Evolutionary conservation across 768 basidiomycete genomes (phyloP).

Genomic region (Serpula lacrymans): DNA sequence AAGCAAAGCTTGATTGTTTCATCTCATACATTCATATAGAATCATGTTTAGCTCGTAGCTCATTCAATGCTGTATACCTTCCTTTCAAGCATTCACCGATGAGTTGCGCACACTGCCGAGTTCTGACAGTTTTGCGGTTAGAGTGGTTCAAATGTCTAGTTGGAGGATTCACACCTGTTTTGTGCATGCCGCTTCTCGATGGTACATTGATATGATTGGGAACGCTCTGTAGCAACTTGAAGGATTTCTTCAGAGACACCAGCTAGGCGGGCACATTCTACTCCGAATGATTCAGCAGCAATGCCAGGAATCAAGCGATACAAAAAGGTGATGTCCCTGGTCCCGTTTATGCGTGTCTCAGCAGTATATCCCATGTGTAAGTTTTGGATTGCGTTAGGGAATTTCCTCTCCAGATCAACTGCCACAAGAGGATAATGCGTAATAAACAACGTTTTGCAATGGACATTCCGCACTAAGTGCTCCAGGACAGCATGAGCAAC

Average conservation of each 20-base stretch:
- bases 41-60: slow-evolving; percentile 15
- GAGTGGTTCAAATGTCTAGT: background rate
- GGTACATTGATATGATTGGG: slow-evolving; percentile 50
- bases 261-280: slow-evolving; percentile 89
- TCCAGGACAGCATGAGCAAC: slow-evolving; percentile 81
- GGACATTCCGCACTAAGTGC: slow-evolving; percentile 54
- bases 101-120: slow-evolving; percentile 24
- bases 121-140: slow-evolving; percentile 12
- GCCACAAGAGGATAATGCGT: slow-evolving; percentile 92
- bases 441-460: slow-evolving; percentile 84
- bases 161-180: slow-evolving; percentile 56
- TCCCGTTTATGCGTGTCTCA: slow-evolving; percentile 66
- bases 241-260: slow-evolving; percentile 74
- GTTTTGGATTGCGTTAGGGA: slow-evolving; percentile 63
- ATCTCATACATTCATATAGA: slow-evolving; percentile 9
- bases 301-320: slow-evolving; percentile 74
- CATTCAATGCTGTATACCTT: slow-evolving; percentile 16
- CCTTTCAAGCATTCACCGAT: slow-evolving; percentile 21
- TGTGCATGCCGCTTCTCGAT: slow-evolving; percentile 47
- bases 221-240: slow-evolving; percentile 50
- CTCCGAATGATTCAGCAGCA: slow-evolving; percentile 83
- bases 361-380: slow-evolving; percentile 85
- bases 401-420: slow-evolving; percentile 56
- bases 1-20: slow-evolving; percentile 26
- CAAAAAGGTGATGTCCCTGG: slow-evolving; percentile 80